Evolutionary conservation across 1,139 yeast genomes (phyloP).

Genomic region (Lizanozyma gosingica): DNA sequence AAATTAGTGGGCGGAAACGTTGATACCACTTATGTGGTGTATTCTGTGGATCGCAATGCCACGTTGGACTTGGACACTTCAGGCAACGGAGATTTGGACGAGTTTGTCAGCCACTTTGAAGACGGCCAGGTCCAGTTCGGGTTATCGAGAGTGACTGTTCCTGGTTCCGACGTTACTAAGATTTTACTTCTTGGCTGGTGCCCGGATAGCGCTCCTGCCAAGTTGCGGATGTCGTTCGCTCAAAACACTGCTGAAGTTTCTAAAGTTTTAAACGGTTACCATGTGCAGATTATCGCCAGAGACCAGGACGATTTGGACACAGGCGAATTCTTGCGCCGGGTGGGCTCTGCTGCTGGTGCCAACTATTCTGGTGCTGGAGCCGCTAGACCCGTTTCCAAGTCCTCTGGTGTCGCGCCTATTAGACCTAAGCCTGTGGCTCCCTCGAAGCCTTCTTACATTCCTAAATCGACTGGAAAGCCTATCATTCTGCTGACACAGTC

Average conservation of each 20-base stretch:
- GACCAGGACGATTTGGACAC: slow-evolving; percentile 84
- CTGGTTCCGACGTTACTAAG: slow-evolving; percentile 83
- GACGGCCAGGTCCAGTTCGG: slow-evolving; percentile 92
- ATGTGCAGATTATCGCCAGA: slow-evolving; percentile 94
- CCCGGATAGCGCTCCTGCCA: slow-evolving; percentile 76
- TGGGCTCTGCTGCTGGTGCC: slow-evolving; percentile 93
- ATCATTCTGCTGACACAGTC: slow-evolving; percentile 16
- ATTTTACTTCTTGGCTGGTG: slow-evolving; percentile 89
- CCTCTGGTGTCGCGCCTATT: slow-evolving; percentile 8
- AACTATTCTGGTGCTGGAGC: no score
- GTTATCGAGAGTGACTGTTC: slow-evolving; percentile 76
- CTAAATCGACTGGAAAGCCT: slow-evolving; percentile 36
- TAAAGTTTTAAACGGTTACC: slow-evolving; percentile 68
- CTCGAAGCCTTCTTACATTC: slow-evolving; percentile 19
- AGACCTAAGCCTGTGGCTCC: slow-evolving; percentile 11
- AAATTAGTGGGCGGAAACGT: slow-evolving; percentile 56
- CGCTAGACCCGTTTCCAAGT: slow-evolving; percentile 30
- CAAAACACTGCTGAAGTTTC: slow-evolving; percentile 69
- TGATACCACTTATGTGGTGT: slow-evolving; percentile 50
- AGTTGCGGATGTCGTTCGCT: slow-evolving; percentile 66
- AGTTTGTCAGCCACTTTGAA: slow-evolving; percentile 72
- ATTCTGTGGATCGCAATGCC: slow-evolving; percentile 50
- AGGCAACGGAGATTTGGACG: slow-evolving; percentile 62
- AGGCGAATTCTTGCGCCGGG: slow-evolving; percentile 61
- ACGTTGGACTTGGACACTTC: slow-evolving; percentile 49